Percentiles rank a stretch among this genome's conserved stretches.
phyloP scores from a whole-genome alignment of 805 yeast genomes.

The Metschnikowia chrysomelidarum region DNA sequence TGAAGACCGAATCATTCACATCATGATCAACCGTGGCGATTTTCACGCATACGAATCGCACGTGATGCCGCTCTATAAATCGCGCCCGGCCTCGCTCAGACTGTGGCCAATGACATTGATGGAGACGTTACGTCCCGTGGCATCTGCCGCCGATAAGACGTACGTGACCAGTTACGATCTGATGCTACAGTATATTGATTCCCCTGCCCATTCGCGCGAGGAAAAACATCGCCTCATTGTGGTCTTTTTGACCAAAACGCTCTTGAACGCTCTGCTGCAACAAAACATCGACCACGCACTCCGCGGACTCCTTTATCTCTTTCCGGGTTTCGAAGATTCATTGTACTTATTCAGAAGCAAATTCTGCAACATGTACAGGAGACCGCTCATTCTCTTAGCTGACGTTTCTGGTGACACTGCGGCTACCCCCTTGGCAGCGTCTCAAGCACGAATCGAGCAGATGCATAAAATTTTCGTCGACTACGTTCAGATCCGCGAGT shows the following conservation, averaged over 20 bases:
- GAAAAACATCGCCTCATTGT: conserved; percentile 23
- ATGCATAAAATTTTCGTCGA: conserved; percentile 1
- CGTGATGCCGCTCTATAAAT: conserved; percentile 18
- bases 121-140: conserved; percentile 21
- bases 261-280: conserved; percentile 8
- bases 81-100: conserved; percentile 1
- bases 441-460: not conserved
- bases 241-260: conserved; percentile 18
- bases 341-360: not conserved
- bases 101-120: conserved; percentile 17
- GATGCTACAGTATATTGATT: conserved; percentile 16
- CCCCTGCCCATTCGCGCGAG: conserved; percentile 10
- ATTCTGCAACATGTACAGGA: conserved; percentile 3
- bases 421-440: too few species aligned
- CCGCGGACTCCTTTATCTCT: not conserved
- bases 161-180: conserved; percentile 1
- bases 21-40: conserved; percentile 28
- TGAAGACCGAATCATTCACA: conserved; percentile 24
- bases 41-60: conserved; percentile 21
- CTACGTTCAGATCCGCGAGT: not conserved
- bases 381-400: conserved; percentile 4
- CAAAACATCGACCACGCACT: not conserved
- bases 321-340: conserved; percentile 4
- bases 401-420: not conserved
- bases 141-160: too few species aligned